Percentiles rank a stretch among this genome's conserved stretches.
phyloP scores from a whole-genome alignment of 176 grass and related monocot species.

The Oryza meridionalis region DNA sequence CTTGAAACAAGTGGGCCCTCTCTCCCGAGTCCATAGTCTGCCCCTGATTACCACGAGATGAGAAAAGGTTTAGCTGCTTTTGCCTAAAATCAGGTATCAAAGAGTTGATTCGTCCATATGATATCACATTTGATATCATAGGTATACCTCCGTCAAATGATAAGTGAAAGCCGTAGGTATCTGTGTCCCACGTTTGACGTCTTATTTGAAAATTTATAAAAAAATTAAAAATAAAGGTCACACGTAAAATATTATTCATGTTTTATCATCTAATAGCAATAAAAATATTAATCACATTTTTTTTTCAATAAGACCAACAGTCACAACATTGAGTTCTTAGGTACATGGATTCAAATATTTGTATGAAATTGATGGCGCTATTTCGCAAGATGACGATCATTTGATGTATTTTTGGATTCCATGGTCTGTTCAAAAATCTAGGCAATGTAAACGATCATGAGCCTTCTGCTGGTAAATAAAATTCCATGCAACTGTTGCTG shows the following conservation, averaged over 20 bases:
- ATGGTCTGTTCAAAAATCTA: background rate
- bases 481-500: background rate
- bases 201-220: too few species aligned
- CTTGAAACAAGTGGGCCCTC: too few species aligned
- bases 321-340: conserved; percentile 29
- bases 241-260: too few species aligned
- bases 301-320: too few species aligned
- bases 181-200: fast-evolving
- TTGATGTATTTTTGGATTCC: conserved; percentile 20
- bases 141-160: too few species aligned
- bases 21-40: too few species aligned
- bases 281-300: too few species aligned
- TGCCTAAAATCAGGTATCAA: background rate
- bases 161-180: too few species aligned
- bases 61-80: too few species aligned
- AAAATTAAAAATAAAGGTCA: too few species aligned
- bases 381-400: background rate
- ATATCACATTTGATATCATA: background rate
- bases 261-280: too few species aligned
- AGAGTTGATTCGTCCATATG: background rate
- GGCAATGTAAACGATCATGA: background rate
- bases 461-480: background rate
- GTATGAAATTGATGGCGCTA: conserved; percentile 16
- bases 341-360: conserved; percentile 33
- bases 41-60: too few species aligned